Conservation (phyloP, 2,329 filamentous ascomycete genomes). For the Xylariomycetidae sp. region DNA sequence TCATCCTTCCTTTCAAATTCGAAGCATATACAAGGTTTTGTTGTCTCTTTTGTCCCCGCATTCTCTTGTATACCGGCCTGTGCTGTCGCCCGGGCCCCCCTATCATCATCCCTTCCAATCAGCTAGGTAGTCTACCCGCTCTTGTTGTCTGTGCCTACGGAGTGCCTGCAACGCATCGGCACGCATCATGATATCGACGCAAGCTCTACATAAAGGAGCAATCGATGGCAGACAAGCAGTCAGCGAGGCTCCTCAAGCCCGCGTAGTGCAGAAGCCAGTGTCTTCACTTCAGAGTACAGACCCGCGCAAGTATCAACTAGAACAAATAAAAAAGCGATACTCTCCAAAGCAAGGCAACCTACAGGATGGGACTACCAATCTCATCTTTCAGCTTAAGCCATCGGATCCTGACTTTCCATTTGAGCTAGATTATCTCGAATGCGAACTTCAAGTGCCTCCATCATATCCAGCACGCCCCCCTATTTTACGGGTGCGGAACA, state of each 20-base stretch:
- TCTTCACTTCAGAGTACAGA: conserved; percentile 61
- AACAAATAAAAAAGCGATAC: conserved; percentile 67
- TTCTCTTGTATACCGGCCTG: background rate
- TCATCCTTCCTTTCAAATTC: background rate
- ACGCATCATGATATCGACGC: conserved; percentile 35
- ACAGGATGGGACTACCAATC: conserved; percentile 45
- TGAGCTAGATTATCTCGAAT: conserved; percentile 65
- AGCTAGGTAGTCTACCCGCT: background rate
- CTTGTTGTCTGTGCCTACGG: too few relatives aligned
- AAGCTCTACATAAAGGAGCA: conserved; percentile 20
- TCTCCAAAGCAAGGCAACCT: conserved; percentile 40
- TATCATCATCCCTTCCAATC: background rate
- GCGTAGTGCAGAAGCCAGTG: conserved; percentile 60
- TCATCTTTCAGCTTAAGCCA: conserved; percentile 63
- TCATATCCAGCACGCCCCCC: conserved; percentile 58
- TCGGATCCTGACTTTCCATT: conserved; percentile 84
- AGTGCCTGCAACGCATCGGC: too few relatives aligned
- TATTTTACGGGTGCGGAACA: conserved; percentile 60
- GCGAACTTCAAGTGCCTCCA: conserved; percentile 60
- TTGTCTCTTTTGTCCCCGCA: background rate
- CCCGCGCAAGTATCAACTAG: conserved; percentile 69
- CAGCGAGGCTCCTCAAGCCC: conserved; percentile 36
- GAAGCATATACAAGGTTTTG: background rate
- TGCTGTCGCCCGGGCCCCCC: background rate
- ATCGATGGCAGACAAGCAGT: conserved; percentile 42